Evolutionary conservation across 2,329 filamentous ascomycete genomes (phyloP).

Genomic region (Fusarium anthophilum): DNA sequence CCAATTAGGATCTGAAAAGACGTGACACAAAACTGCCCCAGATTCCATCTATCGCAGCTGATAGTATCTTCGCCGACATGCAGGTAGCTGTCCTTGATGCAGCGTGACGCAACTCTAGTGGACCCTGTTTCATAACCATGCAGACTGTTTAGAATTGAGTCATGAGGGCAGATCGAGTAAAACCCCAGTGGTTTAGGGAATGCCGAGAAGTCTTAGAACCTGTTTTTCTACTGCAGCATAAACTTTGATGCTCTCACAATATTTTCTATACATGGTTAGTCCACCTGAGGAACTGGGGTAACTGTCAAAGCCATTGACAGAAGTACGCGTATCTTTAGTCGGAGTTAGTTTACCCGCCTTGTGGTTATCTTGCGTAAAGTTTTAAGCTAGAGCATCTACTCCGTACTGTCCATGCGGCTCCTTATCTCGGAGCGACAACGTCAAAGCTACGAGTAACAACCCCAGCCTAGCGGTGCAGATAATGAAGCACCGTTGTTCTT

Average conservation of each 20-base stretch:
- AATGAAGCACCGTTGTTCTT: no score
- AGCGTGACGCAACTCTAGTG: background rate
- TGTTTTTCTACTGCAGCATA: background rate
- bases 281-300: background rate
- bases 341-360: background rate
- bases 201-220: background rate
- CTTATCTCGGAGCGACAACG: background rate
- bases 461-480: background rate
- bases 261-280: background rate
- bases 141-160: background rate
- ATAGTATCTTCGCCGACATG: background rate
- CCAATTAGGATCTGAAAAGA: background rate
- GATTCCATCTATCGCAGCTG: background rate
- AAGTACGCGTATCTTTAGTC: background rate
- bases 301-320: background rate
- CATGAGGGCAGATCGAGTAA: background rate
- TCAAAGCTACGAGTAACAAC: background rate
- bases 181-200: background rate
- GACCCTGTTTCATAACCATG: background rate
- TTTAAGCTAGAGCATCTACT: no score
- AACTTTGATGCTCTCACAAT: background rate
- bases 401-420: no score
- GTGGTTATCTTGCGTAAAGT: no score
- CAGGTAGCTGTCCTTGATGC: background rate
- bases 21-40: accelerated